A percentile compares a stretch with the other conserved stretches of the same genome.
phyloP scores from a whole-genome alignment of 2,329 filamentous ascomycete genomes.

The Apiospora marii region DNA sequence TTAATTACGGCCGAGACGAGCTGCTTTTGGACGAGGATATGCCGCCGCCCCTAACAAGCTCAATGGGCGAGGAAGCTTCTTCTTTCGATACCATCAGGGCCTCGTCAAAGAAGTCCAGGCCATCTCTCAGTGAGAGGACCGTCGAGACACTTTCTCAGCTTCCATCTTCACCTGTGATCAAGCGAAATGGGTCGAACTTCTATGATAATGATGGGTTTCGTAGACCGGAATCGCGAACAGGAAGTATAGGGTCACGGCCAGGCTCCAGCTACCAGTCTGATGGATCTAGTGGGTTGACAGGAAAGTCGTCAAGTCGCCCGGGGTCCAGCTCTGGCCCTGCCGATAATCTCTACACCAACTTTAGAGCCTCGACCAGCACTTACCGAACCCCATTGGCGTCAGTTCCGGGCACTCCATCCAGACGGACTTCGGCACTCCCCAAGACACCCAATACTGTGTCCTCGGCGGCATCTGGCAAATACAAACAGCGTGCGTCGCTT shows the following conservation, averaged over 20 bases:
- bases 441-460: constrained; percentile 44
- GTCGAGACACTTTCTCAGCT: constrained; percentile 83
- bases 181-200: constrained; percentile 74
- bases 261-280: constrained; percentile 69
- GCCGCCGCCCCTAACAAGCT: constrained; percentile 35
- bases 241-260: constrained; percentile 56
- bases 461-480: constrained; percentile 34
- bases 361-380: constrained; percentile 53
- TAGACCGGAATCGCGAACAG: constrained; percentile 59
- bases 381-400: constrained; percentile 53
- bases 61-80: constrained; percentile 34
- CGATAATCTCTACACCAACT: constrained; percentile 49
- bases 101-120: constrained; percentile 37
- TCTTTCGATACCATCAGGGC: constrained; percentile 36
- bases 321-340: constrained; percentile 61
- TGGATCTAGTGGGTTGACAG: constrained; percentile 60
- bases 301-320: constrained; percentile 60
- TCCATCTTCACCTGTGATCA: constrained; percentile 77
- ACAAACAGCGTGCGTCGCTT: constrained; percentile 40
- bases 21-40: constrained; percentile 30
- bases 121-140: constrained; percentile 82
- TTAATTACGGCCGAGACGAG: constrained; percentile 29
- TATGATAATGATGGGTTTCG: constrained; percentile 71
- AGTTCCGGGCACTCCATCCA: constrained; percentile 54
- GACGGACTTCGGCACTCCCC: constrained; percentile 44